Conservation (phyloP, 257 asterid genomes). For the Nicotiana otophora region DNA sequence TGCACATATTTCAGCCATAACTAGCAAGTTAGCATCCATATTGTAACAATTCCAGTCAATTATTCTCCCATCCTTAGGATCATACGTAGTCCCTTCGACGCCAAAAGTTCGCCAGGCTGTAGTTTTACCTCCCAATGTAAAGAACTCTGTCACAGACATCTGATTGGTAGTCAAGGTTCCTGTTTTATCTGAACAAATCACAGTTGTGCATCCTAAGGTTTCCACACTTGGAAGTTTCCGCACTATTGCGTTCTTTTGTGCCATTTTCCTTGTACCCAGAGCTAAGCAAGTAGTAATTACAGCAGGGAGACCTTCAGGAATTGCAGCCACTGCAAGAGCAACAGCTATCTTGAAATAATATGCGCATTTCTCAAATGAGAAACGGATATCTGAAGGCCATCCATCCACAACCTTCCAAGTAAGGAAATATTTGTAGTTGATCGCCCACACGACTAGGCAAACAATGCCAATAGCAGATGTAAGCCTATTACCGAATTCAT, state of each 20-base stretch:
- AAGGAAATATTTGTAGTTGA: constrained; percentile 57
- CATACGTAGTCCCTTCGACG: constrained; percentile 62
- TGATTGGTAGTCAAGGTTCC: constrained; percentile 73
- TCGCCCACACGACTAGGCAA: constrained; percentile 54
- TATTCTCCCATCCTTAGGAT: constrained; percentile 75
- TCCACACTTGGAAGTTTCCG: constrained; percentile 74
- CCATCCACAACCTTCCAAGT: constrained; percentile 53
- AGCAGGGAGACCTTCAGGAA: constrained; percentile 77
- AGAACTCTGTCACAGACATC: constrained; percentile 53
- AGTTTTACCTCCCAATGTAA: constrained; percentile 44
- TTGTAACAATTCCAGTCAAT: constrained; percentile 54
- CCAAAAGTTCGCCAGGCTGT: constrained; percentile 29
- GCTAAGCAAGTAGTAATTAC: constrained; percentile 72
- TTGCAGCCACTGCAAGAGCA: constrained; percentile 79
- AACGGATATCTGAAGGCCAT: constrained; percentile 47
- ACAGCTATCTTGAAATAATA: constrained; percentile 68
- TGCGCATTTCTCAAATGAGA: constrained; percentile 63
- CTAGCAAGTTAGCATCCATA: constrained; percentile 58
- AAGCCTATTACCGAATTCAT: constrained; percentile 63
- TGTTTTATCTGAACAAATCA: constrained; percentile 66
- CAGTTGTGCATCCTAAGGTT: constrained; percentile 72
- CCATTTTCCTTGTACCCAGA: constrained; percentile 66
- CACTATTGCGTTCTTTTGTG: constrained; percentile 57
- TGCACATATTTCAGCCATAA: constrained; percentile 69
- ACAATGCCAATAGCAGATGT: constrained; percentile 53